Conservation (phyloP, 192 early-diverging fungal genomes). For the Coemansia sp. region DNA sequence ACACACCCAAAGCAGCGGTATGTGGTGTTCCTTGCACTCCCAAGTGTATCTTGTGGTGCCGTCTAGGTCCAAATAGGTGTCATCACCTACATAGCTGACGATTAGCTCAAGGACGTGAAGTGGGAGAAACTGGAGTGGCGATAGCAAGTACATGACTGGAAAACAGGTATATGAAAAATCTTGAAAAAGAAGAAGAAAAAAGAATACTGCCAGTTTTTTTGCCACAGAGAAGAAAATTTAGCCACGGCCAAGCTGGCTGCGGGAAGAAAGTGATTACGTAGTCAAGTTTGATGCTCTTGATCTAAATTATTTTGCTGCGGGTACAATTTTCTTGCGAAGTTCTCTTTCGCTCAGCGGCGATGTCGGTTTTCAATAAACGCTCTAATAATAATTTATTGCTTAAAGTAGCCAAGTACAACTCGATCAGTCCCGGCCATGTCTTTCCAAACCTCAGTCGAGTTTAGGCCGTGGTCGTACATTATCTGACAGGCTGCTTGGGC, state of each 20-base stretch:
- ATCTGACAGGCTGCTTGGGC: conserved; percentile 47
- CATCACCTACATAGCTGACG: neutral
- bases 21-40: neutral
- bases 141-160: neutral
- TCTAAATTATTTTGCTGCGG: neutral
- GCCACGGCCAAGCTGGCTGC: neutral
- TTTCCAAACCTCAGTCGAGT: conserved; percentile 70
- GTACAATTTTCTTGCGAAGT: neutral
- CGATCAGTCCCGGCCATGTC: conserved; percentile 75
- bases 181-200: neutral
- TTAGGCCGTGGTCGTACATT: conserved; percentile 61
- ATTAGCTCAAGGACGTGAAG: neutral
- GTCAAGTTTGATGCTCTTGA: neutral
- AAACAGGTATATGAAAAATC: neutral
- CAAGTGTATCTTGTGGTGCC: neutral
- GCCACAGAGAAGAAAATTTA: neutral
- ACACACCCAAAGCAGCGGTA: neutral
- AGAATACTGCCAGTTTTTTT: neutral
- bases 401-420: conserved; percentile 60
- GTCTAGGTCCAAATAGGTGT: neutral
- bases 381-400: neutral
- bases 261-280: neutral
- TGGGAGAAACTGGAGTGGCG: neutral
- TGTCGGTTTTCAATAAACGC: neutral
- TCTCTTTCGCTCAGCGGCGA: neutral